phyloP scores from a whole-genome alignment of 1,139 yeast species.

The Pichia sp. region DNA sequence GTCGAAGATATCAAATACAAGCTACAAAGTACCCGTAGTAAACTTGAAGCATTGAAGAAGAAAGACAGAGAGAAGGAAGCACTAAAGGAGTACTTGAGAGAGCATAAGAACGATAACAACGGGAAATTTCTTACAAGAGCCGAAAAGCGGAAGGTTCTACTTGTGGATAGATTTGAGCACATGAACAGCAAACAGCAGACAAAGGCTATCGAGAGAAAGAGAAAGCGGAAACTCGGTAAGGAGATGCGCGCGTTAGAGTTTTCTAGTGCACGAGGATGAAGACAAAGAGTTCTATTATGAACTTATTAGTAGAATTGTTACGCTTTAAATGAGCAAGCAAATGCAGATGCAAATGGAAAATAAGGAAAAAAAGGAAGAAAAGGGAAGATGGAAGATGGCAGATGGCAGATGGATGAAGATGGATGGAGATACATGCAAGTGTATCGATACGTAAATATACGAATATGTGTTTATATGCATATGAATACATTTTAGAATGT shows the following conservation, averaged over 20 bases:
- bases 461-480: neutral
- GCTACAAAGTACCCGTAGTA: conserved; percentile 62
- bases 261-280: conserved; percentile 7
- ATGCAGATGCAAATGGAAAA: neutral
- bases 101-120: conserved; percentile 17
- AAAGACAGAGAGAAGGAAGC: conserved; percentile 72
- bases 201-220: conserved; percentile 85
- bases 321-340: neutral
- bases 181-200: conserved; percentile 84
- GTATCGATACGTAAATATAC: neutral
- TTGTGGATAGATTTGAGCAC: conserved; percentile 79
- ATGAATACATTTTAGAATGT: neutral
- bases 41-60: conserved; percentile 71
- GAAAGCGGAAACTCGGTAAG: conserved; percentile 89
- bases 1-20: conserved; percentile 49
- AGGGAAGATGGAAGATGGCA: no score
- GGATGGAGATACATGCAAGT: neutral
- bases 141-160: conserved; percentile 79
- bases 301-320: neutral
- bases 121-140: conserved; percentile 71
- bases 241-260: conserved; percentile 81
- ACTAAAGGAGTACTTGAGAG: conserved; percentile 48
- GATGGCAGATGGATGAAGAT: no score
- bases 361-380: neutral
- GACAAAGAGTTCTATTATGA: conserved; percentile 11